Percentiles rank a stretch among this genome's conserved stretches.
phyloP scores from a whole-genome alignment of 345 rosid species.

The Populus deltoides region DNA sequence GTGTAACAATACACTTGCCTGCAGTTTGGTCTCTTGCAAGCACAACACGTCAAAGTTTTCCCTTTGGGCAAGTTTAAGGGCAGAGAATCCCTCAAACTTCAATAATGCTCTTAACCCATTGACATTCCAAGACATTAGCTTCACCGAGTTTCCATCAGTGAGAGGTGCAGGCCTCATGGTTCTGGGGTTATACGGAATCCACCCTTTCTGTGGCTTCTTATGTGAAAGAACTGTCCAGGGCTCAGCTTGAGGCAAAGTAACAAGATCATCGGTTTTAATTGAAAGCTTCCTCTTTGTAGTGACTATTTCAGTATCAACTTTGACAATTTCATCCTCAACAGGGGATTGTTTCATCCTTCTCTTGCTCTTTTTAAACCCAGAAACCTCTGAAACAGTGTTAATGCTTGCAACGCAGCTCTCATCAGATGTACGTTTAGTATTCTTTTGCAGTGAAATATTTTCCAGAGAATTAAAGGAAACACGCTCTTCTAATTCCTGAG shows the following conservation, averaged over 20 bases:
- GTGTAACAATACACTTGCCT: slow-evolving; percentile 42
- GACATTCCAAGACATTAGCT: slow-evolving; percentile 92
- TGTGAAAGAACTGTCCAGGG: slow-evolving; percentile 89
- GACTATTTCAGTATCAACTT: slow-evolving; percentile 28
- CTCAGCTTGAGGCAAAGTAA: slow-evolving; percentile 43
- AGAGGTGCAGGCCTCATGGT: slow-evolving; percentile 70
- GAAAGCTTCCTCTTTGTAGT: slow-evolving; percentile 31
- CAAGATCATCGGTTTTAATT: slow-evolving; percentile 30
- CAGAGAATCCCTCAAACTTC: slow-evolving; percentile 70
- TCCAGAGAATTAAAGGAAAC: slow-evolving; percentile 26
- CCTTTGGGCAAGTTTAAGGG: slow-evolving; percentile 72
- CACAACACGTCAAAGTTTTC: slow-evolving; percentile 84
- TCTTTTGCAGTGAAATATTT: slow-evolving; percentile 31
- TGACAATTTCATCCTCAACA: slow-evolving; percentile 12
- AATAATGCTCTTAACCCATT: slow-evolving; percentile 83
- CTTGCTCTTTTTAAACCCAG: slow-evolving; percentile 28
- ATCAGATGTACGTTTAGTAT: slow-evolving; percentile 8
- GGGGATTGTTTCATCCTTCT: slow-evolving; percentile 40
- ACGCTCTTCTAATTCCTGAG: slow-evolving; percentile 28
- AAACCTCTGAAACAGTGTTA: slow-evolving; percentile 33
- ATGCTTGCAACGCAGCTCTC: slow-evolving; percentile 29
- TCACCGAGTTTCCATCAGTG: slow-evolving; percentile 46
- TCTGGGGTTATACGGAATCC: slow-evolving; percentile 79
- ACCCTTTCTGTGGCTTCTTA: slow-evolving; percentile 86
- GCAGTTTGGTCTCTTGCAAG: slow-evolving; percentile 92